Conservation (phyloP, 768 basidiomycete genomes). For the Phylloporus sp. region DNA sequence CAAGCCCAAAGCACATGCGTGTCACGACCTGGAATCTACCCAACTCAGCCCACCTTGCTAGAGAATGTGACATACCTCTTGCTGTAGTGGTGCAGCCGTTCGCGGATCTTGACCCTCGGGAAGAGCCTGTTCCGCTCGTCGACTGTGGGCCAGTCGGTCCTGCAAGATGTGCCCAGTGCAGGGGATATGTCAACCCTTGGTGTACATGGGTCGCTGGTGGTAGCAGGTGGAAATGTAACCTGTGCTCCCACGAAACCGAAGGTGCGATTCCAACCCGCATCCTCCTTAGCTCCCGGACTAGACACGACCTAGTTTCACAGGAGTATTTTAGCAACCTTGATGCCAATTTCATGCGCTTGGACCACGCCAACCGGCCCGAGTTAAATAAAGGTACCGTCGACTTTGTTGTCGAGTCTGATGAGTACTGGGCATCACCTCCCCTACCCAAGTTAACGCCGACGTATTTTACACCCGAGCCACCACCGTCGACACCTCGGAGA, state of each 20-base stretch:
- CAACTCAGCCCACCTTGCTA: slow-evolving; percentile 68
- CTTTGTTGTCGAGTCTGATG: slow-evolving; percentile 67
- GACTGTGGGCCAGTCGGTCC: slow-evolving; percentile 72
- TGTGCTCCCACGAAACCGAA: slow-evolving; percentile 80
- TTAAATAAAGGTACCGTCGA: slow-evolving; percentile 90
- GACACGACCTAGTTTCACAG: slow-evolving; percentile 51
- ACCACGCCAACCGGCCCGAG: slow-evolving; percentile 80
- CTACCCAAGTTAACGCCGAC: slow-evolving; percentile 49
- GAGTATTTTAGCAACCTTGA: slow-evolving; percentile 87
- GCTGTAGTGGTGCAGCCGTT: slow-evolving; percentile 89
- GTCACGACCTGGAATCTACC: slow-evolving; percentile 90
- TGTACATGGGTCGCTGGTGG: slow-evolving; percentile 82
- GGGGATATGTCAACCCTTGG: slow-evolving; percentile 94
- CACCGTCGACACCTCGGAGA: slow-evolving; percentile 40
- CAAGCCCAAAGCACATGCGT: slow-evolving; percentile 86
- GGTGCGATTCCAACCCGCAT: slow-evolving; percentile 47
- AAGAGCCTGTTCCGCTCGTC: slow-evolving; percentile 78
- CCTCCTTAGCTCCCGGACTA: slow-evolving; percentile 3
- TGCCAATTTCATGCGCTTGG: slow-evolving; percentile 69
- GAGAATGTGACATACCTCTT: slow-evolving; percentile 81
- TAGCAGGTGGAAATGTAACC: slow-evolving; percentile 85
- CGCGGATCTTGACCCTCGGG: slow-evolving; percentile 69
- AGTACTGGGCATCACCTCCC: slow-evolving; percentile 83
- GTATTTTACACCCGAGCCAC: slow-evolving; percentile 50
- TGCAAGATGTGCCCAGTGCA: slow-evolving; percentile 77